These are phyloP conservation scores for Colletotrichum acutatum DNA, from an alignment of 2,329 filamentous ascomycete genomes.

Conservation along the genomic window DNA sequence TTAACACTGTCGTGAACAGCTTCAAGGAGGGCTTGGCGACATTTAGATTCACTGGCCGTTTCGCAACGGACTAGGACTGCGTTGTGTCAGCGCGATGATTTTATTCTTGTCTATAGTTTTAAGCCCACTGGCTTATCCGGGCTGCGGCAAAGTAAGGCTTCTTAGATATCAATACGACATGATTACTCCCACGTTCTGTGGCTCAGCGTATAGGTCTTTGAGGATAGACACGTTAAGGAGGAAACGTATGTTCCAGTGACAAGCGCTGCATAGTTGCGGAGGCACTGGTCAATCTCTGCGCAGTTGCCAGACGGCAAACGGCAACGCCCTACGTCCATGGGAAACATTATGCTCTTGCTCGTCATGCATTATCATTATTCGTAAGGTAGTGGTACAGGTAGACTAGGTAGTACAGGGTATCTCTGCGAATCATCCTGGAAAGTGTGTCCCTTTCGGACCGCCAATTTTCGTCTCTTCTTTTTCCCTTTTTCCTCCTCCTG, in stretches of 20 bases:
- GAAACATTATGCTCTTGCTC: neutral
- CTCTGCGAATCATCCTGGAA: neutral
- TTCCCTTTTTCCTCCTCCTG: too few species aligned
- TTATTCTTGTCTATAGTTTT: slow-evolving; percentile 27
- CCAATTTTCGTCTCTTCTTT: neutral
- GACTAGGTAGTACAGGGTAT: slow-evolving; percentile 31
- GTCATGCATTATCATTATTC: slow-evolving; percentile 29
- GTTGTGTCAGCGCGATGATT: neutral
- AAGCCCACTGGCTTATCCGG: neutral
- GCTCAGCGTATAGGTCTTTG: too few species aligned
- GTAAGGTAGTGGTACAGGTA: slow-evolving; percentile 21
- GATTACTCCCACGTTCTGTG: neutral
- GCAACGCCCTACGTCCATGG: too few species aligned
- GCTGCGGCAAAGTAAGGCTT: neutral
- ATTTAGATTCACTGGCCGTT: slow-evolving; percentile 75
- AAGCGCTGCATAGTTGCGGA: too few species aligned
- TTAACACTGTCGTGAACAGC: slow-evolving; percentile 51
- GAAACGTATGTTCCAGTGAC: too few species aligned
- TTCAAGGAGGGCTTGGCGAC: slow-evolving; percentile 69
- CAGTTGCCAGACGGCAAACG: too few species aligned
- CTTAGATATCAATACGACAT: slow-evolving; percentile 7
- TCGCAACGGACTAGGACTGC: slow-evolving; percentile 60
- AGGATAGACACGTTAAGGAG: too few species aligned
- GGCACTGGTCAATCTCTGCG: too few species aligned
- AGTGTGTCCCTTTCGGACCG: neutral